These are phyloP conservation scores for Candida endomychidarum DNA, from an alignment of 805 yeast genomes.

Conservation along the genomic window DNA sequence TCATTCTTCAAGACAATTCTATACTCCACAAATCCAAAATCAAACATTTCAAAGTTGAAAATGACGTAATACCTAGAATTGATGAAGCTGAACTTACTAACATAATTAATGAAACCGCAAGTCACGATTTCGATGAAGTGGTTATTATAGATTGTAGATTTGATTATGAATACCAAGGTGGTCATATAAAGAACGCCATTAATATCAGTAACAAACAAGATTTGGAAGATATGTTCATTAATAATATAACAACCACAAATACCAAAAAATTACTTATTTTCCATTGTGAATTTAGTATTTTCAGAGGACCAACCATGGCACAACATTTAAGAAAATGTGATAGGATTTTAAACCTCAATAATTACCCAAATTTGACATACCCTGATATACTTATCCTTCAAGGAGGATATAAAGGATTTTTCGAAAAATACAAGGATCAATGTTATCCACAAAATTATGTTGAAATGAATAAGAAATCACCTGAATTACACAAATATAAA, in stretches of 20 bases:
- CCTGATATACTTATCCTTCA: slow-evolving; percentile 88
- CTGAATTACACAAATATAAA: slow-evolving; percentile 44
- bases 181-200: slow-evolving; percentile 83
- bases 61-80: slow-evolving; percentile 72
- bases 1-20: slow-evolving; percentile 28
- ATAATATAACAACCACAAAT: slow-evolving; percentile 19
- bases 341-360: slow-evolving; percentile 66
- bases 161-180: slow-evolving; percentile 88
- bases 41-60: slow-evolving; percentile 29
- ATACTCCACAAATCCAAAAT: slow-evolving; percentile 29
- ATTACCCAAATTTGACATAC: slow-evolving; percentile 77
- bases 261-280: slow-evolving; percentile 62
- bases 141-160: slow-evolving; percentile 85
- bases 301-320: slow-evolving; percentile 94
- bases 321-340: slow-evolving; percentile 80
- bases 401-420: slow-evolving; percentile 89
- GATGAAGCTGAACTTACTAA: slow-evolving; percentile 55
- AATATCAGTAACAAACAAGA: slow-evolving; percentile 72
- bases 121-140: slow-evolving; percentile 52
- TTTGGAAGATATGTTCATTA: slow-evolving; percentile 56
- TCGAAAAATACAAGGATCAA: slow-evolving; percentile 51
- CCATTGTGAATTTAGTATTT: slow-evolving; percentile 93
- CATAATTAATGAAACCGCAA: slow-evolving; percentile 54
- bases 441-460: slow-evolving; percentile 81
- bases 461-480: slow-evolving; percentile 67